Evolutionary conservation across 352 stramenopile genomes (phyloP).

Genomic region (Globisporangium nunn): DNA sequence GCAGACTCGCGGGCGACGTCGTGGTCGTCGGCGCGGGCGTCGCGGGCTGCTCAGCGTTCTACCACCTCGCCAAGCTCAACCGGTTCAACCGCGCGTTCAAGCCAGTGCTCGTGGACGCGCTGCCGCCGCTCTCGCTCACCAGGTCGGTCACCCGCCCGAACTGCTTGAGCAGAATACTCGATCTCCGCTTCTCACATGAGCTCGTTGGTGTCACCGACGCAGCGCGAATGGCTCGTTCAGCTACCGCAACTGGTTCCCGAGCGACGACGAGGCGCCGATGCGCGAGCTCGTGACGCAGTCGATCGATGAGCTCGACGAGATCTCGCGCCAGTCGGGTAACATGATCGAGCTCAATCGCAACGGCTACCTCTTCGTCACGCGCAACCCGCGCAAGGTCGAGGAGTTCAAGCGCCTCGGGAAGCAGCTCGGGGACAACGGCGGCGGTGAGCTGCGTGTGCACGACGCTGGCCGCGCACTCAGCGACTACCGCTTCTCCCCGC

Average conservation of each 20-base stretch:
- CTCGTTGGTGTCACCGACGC: too few species aligned
- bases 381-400: conserved; percentile 36
- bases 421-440: conserved; percentile 42
- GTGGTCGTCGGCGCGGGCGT: conserved; percentile 69
- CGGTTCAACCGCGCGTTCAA: conserved; percentile 52
- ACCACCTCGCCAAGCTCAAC: conserved; percentile 66
- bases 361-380: conserved; percentile 72
- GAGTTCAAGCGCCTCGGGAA: conserved; percentile 38
- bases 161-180: too few species aligned
- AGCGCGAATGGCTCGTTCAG: conserved; percentile 74
- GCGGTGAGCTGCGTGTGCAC: conserved; percentile 47
- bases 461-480: conserved; percentile 15
- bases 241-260: conserved; percentile 82
- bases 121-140: conserved; percentile 59
- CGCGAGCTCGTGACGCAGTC: conserved; percentile 61
- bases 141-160: conserved; percentile 20
- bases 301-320: conserved; percentile 70
- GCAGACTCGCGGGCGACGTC: conserved; percentile 50
- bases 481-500: conserved; percentile 38
- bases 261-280: conserved; percentile 55
- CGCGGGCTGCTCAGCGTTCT: conserved; percentile 73
- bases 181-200: too few species aligned
- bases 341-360: conserved; percentile 72
- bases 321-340: conserved; percentile 50
- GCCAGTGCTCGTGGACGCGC: conserved; percentile 60